Base-by-base conservation (phyloP, 2,329 filamentous ascomycete genomes). In the Epichloe sylvatica region DNA sequence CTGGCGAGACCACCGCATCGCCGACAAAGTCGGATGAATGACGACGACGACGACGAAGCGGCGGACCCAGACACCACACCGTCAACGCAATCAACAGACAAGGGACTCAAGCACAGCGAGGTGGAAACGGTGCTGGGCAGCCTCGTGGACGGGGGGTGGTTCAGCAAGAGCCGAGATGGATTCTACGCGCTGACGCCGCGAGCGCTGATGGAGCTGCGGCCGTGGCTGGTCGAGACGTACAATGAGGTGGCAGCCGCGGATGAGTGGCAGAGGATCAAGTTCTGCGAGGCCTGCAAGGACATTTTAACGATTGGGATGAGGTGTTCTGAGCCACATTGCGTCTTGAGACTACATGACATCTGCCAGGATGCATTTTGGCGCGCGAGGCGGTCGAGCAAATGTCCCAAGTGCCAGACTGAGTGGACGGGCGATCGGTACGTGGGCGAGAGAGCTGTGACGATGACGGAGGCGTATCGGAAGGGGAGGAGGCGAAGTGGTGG, bases 181-280 rank as follows among this genome's bases (percentile, higher is more conserved):
- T 94, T 83, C 66, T 96, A 88, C 64, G 80, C 76, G 17, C 72
- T 96, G 17, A 83, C 81, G 47, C 78, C 88, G 3, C 77, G 91
- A 8, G 84, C 81, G 2, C 69, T 98, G 56, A 80, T 97, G 73
- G 92, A 98, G 70, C 69, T 98, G 51, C 76, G 84, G 51, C 74
- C 77, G 2, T 97, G 90, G 82, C 74, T 98, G 45, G 69, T 87
- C n/a, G 85, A 86, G 48, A 87, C 84, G 30, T 98, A 95, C 66
- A 97, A 98, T 61, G 86, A 94, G 49, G 68, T 75, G 0, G 76
- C 79, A 9, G 71, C 73, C 1, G 67, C 70, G 1, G 67, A 69
- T n/a, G 79, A 79, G 35, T 80, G 77, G 72, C 77, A 87, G 61
- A 80, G 81, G 54, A 85, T 98, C 63, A 94, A 92, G 68, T 80